Conservation (phyloP, 176 grass and related monocot genomes). For the Rhipidocladum racemiflorum region DNA sequence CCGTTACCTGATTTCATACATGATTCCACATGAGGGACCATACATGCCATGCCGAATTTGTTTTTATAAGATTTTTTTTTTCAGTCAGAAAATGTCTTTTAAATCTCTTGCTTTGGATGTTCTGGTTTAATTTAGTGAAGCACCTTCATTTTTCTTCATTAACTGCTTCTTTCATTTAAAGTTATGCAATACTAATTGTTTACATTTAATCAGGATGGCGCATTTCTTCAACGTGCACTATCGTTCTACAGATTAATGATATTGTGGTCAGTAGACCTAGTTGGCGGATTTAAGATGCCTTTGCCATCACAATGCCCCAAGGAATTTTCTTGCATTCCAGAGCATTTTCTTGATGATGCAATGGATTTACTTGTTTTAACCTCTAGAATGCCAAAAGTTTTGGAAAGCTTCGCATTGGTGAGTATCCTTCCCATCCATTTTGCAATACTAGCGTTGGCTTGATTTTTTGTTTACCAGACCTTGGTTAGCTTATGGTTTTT, state of each 20-base stretch:
- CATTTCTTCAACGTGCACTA: slow-evolving; percentile 78
- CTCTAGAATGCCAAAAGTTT: slow-evolving; percentile 83
- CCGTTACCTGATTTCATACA: slow-evolving; percentile 11
- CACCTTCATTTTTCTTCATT: neutral
- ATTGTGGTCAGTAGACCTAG: slow-evolving; percentile 77
- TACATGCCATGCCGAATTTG: neutral
- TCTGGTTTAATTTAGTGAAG: neutral
- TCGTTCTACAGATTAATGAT: slow-evolving; percentile 97
- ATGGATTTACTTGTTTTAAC: slow-evolving; percentile 98
- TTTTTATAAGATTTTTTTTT: neutral
- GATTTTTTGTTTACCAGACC: slow-evolving; percentile 4
- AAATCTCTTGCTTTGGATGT: neutral
- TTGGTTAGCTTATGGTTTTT: neutral
- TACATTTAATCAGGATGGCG: slow-evolving; percentile 63
- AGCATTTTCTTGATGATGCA: slow-evolving; percentile 97
- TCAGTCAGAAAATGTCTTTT: neutral
- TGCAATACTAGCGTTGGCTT: neutral
- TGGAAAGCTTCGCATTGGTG: slow-evolving; percentile 77
- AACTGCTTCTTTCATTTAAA: neutral
- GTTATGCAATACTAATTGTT: slow-evolving; percentile 25
- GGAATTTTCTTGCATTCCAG: slow-evolving; percentile 91
- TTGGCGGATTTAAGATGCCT: slow-evolving; percentile 97
- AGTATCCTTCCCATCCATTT: slow-evolving; percentile 28
- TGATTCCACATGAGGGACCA: neutral
- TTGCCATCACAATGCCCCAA: slow-evolving; percentile 82